Evolutionary conservation across 805 yeast genomes (phyloP).

Genomic region (Pichia pseudocactophila): DNA sequence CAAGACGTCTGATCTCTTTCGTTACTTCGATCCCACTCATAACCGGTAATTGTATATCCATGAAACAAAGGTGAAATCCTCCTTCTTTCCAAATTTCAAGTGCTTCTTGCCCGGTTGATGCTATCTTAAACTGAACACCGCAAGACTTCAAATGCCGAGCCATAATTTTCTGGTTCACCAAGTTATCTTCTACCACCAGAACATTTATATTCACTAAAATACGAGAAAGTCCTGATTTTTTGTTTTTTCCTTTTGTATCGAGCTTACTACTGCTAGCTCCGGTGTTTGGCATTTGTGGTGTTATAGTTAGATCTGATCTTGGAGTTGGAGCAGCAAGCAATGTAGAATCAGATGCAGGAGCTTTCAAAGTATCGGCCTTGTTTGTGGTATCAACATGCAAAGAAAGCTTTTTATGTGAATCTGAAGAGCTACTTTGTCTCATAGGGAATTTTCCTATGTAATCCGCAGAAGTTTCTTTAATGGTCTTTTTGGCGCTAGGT

Average conservation of each 20-base stretch:
- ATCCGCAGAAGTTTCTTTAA: background rate
- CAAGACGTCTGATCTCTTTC: conserved; percentile 79
- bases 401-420: conserved; percentile 1
- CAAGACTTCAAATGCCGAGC: conserved; percentile 83
- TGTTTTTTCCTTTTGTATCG: background rate
- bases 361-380: background rate
- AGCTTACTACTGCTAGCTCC: background rate
- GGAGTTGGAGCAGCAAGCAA: background rate
- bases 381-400: conserved; percentile 3
- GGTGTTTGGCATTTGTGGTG: background rate
- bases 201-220: conserved; percentile 87
- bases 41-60: conserved; percentile 97
- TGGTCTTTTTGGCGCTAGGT: background rate
- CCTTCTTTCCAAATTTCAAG: conserved; percentile 91
- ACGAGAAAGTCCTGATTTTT: conserved; percentile 37
- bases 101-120: conserved; percentile 92
- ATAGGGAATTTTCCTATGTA: background rate
- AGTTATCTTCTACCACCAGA: conserved; percentile 91
- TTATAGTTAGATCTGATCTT: background rate
- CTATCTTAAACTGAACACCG: conserved; percentile 74
- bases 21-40: conserved; percentile 95
- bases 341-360: background rate
- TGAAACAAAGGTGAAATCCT: conserved; percentile 86
- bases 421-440: background rate
- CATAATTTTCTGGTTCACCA: conserved; percentile 85